Conservation (phyloP, 169 alveolate genomes). For the Eimeria sp. region DNA sequence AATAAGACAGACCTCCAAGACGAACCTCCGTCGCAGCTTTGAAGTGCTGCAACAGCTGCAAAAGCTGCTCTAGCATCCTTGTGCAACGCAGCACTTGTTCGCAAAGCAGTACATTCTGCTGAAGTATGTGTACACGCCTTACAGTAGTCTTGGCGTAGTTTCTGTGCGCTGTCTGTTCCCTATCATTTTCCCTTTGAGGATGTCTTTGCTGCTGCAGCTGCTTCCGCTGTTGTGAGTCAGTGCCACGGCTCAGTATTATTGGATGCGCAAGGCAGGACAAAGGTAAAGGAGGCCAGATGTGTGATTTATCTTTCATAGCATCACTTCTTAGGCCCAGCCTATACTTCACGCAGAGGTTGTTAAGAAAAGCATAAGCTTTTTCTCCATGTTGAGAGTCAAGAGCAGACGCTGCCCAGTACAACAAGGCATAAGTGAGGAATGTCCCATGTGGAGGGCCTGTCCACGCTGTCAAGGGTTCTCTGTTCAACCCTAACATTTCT, state of each 20-base stretch:
- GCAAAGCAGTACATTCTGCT: neutral
- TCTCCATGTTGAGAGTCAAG: neutral
- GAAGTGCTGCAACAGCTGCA: neutral
- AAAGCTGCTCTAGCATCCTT: neutral
- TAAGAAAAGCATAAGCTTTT: neutral
- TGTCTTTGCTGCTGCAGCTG: neutral
- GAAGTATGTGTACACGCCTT: neutral
- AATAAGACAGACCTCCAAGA: neutral
- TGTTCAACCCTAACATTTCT: neutral
- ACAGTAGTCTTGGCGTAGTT: neutral
- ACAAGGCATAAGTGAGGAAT: neutral
- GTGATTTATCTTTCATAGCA: neutral
- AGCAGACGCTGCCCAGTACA: conserved; percentile 10
- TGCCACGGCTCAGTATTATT: neutral
- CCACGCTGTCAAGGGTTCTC: neutral
- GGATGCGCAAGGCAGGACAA: neutral
- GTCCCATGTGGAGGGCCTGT: conserved; percentile 1
- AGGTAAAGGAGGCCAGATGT: neutral
- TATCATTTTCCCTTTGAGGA: neutral
- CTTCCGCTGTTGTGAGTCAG: neutral
- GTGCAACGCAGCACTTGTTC: conserved; percentile 15
- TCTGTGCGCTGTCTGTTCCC: neutral
- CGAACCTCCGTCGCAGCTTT: neutral
- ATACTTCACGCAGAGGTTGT: neutral
- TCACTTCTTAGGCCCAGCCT: neutral